Percentiles rank a stretch among this genome's conserved stretches.
These are phyloP conservation scores for Themeda triandra DNA, from an alignment of 176 grass and related monocot genomes.

Conservation along the genomic window DNA sequence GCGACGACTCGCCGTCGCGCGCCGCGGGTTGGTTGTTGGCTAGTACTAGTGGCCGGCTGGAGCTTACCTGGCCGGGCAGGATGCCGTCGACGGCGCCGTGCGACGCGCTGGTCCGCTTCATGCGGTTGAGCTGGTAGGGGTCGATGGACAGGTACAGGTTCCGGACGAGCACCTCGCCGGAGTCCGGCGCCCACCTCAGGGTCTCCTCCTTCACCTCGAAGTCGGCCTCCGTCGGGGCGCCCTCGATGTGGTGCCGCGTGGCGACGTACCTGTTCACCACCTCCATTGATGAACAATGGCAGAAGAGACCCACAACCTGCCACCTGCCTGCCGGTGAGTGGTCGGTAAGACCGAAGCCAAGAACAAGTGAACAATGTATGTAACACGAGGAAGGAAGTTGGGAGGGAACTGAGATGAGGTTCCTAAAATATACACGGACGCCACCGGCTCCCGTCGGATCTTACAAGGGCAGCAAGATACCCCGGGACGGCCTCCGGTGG, in stretches of 20 bases:
- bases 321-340: neutral
- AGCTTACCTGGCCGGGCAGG: slow-evolving; percentile 38
- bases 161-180: slow-evolving; percentile 41
- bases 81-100: slow-evolving; percentile 30
- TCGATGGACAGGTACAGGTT: slow-evolving; percentile 64
- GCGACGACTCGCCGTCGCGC: neutral
- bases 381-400: too few species aligned
- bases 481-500: neutral
- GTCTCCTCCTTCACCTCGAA: slow-evolving; percentile 36
- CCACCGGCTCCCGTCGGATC: neutral
- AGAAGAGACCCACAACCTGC: neutral
- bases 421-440: neutral
- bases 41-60: neutral
- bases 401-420: neutral
- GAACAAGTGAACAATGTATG: neutral
- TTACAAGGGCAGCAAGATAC: neutral
- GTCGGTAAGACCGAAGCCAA: neutral
- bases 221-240: slow-evolving; percentile 42
- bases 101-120: slow-evolving; percentile 46
- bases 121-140: slow-evolving; percentile 70
- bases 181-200: slow-evolving; percentile 12
- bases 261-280: slow-evolving; percentile 37
- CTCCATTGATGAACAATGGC: slow-evolving; percentile 18
- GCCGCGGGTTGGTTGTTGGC: neutral
- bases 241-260: slow-evolving; percentile 43